Conservation (phyloP, 1,139 yeast species). For the Candida glucosophila region DNA sequence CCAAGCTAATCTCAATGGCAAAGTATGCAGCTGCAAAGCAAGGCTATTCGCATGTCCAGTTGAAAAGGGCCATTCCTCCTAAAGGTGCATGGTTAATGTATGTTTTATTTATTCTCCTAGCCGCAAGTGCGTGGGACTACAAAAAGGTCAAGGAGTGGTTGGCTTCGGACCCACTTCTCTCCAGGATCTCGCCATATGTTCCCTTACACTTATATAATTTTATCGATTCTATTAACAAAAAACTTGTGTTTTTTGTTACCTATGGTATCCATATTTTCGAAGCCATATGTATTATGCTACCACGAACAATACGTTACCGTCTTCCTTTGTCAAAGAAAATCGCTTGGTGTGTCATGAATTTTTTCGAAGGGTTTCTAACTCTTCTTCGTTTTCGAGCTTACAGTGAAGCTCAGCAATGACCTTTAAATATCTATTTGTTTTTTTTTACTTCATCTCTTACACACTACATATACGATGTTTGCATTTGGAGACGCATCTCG, state of each 20-base stretch:
- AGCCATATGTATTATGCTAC: conserved; percentile 30
- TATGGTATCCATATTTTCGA: conserved; percentile 41
- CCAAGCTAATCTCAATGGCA: conserved; percentile 59
- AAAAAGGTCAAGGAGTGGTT: conserved; percentile 14
- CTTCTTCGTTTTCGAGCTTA: no score
- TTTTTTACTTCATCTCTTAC: no score
- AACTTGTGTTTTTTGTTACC: conserved; percentile 12
- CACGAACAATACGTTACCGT: conserved; percentile 42
- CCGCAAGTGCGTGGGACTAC: conserved; percentile 20
- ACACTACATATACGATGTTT: no score
- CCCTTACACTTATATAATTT: conserved; percentile 4
- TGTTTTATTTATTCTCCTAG: conserved; percentile 16
- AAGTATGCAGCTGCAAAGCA: conserved; percentile 57
- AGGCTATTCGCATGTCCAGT: conserved; percentile 52
- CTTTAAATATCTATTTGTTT: no score
- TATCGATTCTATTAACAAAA: conserved; percentile 10
- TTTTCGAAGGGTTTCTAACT: conserved; percentile 47
- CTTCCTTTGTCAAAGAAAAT: conserved; percentile 40
- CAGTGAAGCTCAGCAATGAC: no score
- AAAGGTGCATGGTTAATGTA: conserved; percentile 9
- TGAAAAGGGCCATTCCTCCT: conserved; percentile 44
- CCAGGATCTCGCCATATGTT: conserved; percentile 13
- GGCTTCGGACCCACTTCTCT: conserved; percentile 20
- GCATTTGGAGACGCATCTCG: no score
- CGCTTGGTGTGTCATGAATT: conserved; percentile 41